phyloP scores from a whole-genome alignment of 2,329 filamentous ascomycete species.

The Arthroderma sp. region DNA sequence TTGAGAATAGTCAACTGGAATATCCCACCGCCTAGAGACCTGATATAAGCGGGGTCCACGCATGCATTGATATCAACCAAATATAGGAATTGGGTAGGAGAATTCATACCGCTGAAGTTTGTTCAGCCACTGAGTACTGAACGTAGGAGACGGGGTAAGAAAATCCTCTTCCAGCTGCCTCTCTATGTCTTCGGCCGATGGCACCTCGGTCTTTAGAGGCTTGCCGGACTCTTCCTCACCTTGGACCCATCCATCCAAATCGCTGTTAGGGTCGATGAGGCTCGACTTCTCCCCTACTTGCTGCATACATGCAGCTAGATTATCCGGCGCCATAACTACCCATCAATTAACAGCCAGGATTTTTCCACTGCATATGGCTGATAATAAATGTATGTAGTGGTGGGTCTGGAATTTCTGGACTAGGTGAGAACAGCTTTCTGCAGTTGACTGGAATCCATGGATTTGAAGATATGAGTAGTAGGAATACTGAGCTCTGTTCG shows the following conservation, averaged over 20 bases:
- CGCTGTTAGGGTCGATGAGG: slow-evolving; percentile 2
- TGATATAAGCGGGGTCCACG: neutral
- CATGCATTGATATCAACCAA: slow-evolving; percentile 3
- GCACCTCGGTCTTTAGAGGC: slow-evolving; percentile 9
- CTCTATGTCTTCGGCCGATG: slow-evolving; percentile 51
- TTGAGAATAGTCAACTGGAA: slow-evolving; percentile 63
- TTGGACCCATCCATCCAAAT: slow-evolving; percentile 5
- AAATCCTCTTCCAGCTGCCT: slow-evolving; percentile 61
- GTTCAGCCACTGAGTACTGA: slow-evolving; percentile 79
- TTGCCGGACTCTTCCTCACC: neutral
- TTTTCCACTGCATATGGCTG: too few relatives aligned
- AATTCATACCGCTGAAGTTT: slow-evolving; percentile 58
- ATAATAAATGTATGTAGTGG: too few relatives aligned
- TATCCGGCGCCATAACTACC: slow-evolving; percentile 2
- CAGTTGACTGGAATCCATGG: too few relatives aligned
- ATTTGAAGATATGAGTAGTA: too few relatives aligned
- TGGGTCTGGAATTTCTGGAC: too few relatives aligned
- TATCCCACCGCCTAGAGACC: slow-evolving; percentile 55
- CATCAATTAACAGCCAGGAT: neutral
- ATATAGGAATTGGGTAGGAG: neutral
- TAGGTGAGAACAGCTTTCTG: too few relatives aligned
- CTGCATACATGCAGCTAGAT: slow-evolving; percentile 6
- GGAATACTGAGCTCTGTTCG: too few relatives aligned
- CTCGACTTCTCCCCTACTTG: slow-evolving; percentile 4
- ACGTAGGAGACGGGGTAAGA: slow-evolving; percentile 63